Conservation (phyloP, 2,329 filamentous ascomycete species). For the Neospermospora avenae region DNA sequence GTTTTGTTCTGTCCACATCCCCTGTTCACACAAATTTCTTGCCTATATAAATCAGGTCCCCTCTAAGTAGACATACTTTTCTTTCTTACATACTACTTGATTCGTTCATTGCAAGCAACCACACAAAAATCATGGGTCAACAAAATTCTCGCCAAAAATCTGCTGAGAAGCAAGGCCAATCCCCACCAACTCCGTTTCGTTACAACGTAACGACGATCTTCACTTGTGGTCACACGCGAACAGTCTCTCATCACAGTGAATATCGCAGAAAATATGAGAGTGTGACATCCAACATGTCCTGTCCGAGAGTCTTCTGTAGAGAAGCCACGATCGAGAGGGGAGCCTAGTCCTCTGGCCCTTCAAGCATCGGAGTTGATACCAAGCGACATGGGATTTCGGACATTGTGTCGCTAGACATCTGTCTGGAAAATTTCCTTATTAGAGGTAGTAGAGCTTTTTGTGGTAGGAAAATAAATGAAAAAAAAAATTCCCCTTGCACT, state of each 20-base stretch:
- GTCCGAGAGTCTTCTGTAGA: not conserved
- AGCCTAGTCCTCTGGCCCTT: not conserved
- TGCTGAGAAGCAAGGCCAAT: not conserved
- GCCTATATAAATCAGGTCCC: not conserved
- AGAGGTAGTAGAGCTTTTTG: too few relatives aligned
- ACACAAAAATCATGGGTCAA: not conserved
- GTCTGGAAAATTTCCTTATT: too few relatives aligned
- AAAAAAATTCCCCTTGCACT: too few relatives aligned
- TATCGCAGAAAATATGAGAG: not conserved
- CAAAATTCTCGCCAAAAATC: not conserved
- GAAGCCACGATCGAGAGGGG: not conserved
- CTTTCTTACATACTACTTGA: not conserved
- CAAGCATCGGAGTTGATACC: not conserved
- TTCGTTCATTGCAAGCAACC: not conserved
- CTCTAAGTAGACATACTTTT: not conserved
- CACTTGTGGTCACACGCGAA: not conserved
- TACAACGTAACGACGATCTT: not conserved
- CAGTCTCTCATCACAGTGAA: not conserved
- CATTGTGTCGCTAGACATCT: too few relatives aligned
- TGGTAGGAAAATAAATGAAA: too few relatives aligned
- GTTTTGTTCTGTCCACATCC: not conserved
- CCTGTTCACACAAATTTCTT: not conserved
- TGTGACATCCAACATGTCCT: not conserved
- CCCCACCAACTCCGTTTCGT: not conserved
- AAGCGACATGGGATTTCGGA: not conserved